A percentile compares a stretch with the other conserved stretches of the same genome.
phyloP scores from a whole-genome alignment of 768 basidiomycete genomes.

The Crepidotus variabilis region DNA sequence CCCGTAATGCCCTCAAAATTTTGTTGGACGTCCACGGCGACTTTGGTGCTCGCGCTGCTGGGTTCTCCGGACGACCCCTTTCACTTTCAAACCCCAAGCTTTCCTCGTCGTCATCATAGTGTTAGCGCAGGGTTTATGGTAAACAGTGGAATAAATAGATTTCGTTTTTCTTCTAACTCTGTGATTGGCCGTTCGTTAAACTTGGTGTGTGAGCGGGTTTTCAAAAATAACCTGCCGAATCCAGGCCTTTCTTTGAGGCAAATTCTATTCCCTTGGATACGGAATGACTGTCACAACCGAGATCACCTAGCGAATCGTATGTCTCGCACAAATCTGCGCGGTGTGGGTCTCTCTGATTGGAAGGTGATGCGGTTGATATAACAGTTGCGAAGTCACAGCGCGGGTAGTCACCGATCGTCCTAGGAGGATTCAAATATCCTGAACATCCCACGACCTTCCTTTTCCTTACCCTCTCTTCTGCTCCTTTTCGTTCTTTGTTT shows the following conservation, averaged over 20 bases:
- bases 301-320: neutral
- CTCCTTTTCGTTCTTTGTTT: conserved; percentile 38
- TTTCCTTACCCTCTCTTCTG: conserved; percentile 24
- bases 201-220: neutral
- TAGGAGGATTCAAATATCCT: conserved; percentile 31
- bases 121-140: neutral
- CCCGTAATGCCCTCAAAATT: conserved; percentile 93
- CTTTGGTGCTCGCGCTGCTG: conserved; percentile 61
- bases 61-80: conserved; percentile 31
- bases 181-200: neutral
- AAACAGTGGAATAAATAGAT: neutral
- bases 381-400: conserved; percentile 29
- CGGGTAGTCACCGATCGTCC: conserved; percentile 23
- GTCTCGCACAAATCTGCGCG: neutral
- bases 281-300: neutral
- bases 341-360: neutral
- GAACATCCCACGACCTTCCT: conserved; percentile 5
- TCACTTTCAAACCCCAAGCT: conserved; percentile 38
- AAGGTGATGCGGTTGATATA: conserved; percentile 27
- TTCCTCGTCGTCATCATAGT: conserved; percentile 12
- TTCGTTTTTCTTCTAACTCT: neutral
- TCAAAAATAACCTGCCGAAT: neutral
- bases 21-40: conserved; percentile 88
- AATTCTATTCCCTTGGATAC: neutral
- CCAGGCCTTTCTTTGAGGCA: neutral